These are phyloP conservation scores for Malus hybrid DNA, from an alignment of 331 rosid genomes.

Conservation along the genomic window DNA sequence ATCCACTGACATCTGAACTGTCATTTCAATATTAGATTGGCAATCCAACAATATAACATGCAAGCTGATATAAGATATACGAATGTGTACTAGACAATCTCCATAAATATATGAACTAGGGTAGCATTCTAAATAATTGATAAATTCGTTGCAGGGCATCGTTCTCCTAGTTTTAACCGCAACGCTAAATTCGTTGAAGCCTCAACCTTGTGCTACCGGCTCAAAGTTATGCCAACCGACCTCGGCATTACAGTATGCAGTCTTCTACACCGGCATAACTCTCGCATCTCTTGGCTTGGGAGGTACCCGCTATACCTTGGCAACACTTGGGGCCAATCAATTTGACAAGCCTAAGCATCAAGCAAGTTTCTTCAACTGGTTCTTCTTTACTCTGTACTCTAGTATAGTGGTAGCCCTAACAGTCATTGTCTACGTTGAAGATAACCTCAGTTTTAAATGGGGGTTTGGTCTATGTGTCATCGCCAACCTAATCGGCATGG, in stretches of 20 bases:
- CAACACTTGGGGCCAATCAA: conserved; percentile 61
- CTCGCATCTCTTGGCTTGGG: conserved; percentile 44
- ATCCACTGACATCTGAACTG: no score
- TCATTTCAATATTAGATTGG: no score
- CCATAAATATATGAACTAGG: not conserved
- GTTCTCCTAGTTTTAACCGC: conserved; percentile 34
- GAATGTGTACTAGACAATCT: no score
- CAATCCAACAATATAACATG: no score
- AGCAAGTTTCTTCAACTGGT: conserved; percentile 54
- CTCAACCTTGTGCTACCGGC: conserved; percentile 27
- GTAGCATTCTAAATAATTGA: no score
- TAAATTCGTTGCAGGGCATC: conserved; percentile 33
- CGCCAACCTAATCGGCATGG: conserved; percentile 13
- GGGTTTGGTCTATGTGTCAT: conserved; percentile 41
- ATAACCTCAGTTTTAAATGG: conserved; percentile 37
- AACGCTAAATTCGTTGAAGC: conserved; percentile 27
- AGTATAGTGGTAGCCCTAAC: conserved; percentile 12
- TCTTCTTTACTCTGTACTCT: conserved; percentile 27
- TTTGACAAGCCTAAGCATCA: conserved; percentile 32
- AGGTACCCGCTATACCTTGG: conserved; percentile 51
- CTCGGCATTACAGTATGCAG: conserved; percentile 28
- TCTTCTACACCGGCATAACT: conserved; percentile 28
- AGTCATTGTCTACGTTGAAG: conserved; percentile 43
- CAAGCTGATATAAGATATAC: no score
- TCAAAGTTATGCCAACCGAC: conserved; percentile 37